Conservation (phyloP, 1,284 basidiomycete species). For the Ustilago sp. region DNA sequence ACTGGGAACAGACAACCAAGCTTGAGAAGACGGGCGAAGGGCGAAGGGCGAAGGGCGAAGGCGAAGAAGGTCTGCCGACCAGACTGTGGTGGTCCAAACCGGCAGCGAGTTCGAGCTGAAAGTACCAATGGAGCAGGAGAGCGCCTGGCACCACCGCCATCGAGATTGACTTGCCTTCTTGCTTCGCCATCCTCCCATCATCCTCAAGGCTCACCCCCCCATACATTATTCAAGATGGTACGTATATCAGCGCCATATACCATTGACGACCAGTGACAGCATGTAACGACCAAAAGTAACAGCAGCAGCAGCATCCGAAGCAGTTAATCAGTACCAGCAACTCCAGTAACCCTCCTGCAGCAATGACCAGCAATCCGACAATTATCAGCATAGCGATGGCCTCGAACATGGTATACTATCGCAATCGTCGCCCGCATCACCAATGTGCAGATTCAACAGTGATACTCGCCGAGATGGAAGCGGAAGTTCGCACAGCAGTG, state of each 20-base stretch:
- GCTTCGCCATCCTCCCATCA: constrained; percentile 53
- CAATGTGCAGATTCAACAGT: too few relatives aligned
- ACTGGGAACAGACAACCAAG: background rate
- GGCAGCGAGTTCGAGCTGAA: background rate
- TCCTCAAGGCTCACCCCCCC: constrained; percentile 52
- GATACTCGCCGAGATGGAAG: too few relatives aligned
- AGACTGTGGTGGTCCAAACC: background rate
- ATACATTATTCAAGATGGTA: constrained; percentile 51
- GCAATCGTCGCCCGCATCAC: background rate
- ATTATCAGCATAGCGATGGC: background rate
- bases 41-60: background rate
- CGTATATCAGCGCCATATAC: constrained; percentile 26
- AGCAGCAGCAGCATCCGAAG: constrained; percentile 5
- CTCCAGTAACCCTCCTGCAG: background rate
- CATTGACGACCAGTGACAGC: constrained; percentile 20
- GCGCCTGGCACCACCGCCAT: constrained; percentile 27
- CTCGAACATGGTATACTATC: background rate
- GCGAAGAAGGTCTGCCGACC: background rate
- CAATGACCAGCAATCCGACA: background rate
- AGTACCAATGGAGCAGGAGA: background rate
- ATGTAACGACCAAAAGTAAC: constrained; percentile 1
- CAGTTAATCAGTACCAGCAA: constrained; percentile 13
- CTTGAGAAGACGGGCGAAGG: constrained; percentile 1
- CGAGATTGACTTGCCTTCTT: constrained; percentile 20
- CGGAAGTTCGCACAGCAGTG: too few relatives aligned